Percentiles rank a stretch among this genome's conserved stretches.
Conservation (phyloP, 2,329 filamentous ascomycete genomes). For the Penicillium frequentans region DNA sequence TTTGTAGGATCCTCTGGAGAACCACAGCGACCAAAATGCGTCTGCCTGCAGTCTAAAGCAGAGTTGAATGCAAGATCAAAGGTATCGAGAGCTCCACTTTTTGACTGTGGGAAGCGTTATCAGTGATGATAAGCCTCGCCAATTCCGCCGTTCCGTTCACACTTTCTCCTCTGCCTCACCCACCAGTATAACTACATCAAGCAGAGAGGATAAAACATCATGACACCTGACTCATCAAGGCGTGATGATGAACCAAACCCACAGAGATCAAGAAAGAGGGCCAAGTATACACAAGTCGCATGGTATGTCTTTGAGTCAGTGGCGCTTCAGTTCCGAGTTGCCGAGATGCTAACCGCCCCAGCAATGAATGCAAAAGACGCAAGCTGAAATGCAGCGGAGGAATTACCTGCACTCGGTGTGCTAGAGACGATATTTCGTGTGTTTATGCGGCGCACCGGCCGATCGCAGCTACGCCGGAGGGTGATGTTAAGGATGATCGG, state of each 20-base stretch:
- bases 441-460: constrained; percentile 65
- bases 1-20: no score
- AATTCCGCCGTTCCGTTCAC: background rate
- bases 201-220: background rate
- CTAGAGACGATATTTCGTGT: constrained; percentile 60
- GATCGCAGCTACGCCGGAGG: constrained; percentile 4
- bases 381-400: constrained; percentile 76
- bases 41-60: background rate
- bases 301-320: constrained; percentile 24
- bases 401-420: constrained; percentile 66
- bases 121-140: background rate
- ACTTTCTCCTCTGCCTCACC: background rate
- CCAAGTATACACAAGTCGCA: constrained; percentile 37
- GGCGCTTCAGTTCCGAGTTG: background rate
- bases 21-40: background rate
- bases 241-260: background rate
- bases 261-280: constrained; percentile 26
- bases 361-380: constrained; percentile 72
- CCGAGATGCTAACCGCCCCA: constrained; percentile 28
- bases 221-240: constrained; percentile 1
- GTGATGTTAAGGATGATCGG: constrained; percentile 21
- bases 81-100: background rate
- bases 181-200: background rate
- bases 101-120: background rate
- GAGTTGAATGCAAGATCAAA: no score